Conservation (phyloP, 2,329 filamentous ascomycete species). For the Rasamsonia emersonii region DNA sequence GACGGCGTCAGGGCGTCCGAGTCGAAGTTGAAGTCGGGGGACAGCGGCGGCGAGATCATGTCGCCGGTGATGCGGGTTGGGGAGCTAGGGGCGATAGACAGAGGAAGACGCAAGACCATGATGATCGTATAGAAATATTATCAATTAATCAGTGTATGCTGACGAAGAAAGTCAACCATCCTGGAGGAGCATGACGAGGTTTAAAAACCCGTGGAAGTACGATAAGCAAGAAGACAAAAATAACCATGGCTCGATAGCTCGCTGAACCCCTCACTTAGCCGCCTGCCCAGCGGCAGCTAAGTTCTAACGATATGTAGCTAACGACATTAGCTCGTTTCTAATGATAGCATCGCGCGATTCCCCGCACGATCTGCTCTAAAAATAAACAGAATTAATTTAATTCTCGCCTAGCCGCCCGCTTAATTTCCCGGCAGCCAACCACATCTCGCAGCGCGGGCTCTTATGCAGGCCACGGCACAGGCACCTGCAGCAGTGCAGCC, state of each 20-base stretch:
- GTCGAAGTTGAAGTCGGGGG: constrained; percentile 29
- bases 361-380: no score
- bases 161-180: not conserved
- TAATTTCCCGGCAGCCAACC: no score
- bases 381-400: no score
- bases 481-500: no score
- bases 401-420: no score
- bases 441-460: no score
- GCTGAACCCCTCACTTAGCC: not conserved
- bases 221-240: not conserved
- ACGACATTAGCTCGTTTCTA: not conserved
- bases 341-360: not conserved
- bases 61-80: constrained; percentile 29
- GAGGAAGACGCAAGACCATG: constrained; percentile 8
- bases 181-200: not conserved
- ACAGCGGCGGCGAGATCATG: constrained; percentile 35
- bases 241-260: not conserved
- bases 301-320: no score
- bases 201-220: not conserved
- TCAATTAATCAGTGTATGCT: not conserved
- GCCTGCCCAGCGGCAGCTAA: not conserved
- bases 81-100: constrained; percentile 19
- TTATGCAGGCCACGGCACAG: no score
- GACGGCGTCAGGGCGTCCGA: constrained; percentile 28
- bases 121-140: constrained; percentile 1